A percentile compares a stretch with the other conserved stretches of the same genome.
These are phyloP conservation scores for Aquilaria sinensis DNA, from an alignment of 345 rosid species.

Conservation along the genomic window DNA sequence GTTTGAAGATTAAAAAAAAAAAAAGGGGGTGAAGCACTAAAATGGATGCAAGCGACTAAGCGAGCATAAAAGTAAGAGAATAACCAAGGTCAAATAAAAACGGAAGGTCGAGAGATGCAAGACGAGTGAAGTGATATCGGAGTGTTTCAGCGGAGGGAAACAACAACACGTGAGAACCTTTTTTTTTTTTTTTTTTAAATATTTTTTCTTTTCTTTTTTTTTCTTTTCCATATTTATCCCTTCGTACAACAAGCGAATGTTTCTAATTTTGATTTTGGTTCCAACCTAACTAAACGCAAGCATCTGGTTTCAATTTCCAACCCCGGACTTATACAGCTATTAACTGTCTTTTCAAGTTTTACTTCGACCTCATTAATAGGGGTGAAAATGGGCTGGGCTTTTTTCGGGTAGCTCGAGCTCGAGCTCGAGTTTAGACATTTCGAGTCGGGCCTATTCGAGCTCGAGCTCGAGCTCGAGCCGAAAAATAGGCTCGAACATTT, in stretches of 20 bases:
- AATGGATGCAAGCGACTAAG: too few species aligned
- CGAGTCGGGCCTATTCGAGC: too few species aligned
- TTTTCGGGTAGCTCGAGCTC: too few species aligned
- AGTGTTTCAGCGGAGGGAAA: conserved; percentile 28
- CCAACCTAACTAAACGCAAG: neutral
- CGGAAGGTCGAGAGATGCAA: conserved; percentile 3
- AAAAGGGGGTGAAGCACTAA: neutral
- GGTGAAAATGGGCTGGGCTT: too few species aligned
- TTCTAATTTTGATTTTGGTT: neutral
- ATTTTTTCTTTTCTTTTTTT: neutral
- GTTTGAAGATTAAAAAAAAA: conserved; percentile 1
- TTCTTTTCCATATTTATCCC: neutral
- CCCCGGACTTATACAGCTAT: too few species aligned
- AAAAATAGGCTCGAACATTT: too few species aligned
- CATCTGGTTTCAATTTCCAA: neutral
- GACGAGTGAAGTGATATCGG: conserved; percentile 13
- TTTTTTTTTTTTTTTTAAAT: neutral
- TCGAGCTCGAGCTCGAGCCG: too few species aligned
- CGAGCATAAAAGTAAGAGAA: too few species aligned
- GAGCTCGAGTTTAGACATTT: too few species aligned
- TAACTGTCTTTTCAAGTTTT: too few species aligned
- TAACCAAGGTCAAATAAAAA: conserved; percentile 1
- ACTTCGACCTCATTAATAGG: too few species aligned
- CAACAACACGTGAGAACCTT: conserved; percentile 27
- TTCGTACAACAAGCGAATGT: neutral